Evolutionary conservation across 257 asterid genomes (phyloP), one percentile per base, ranked within the genome.

Genomic region (Lavandula angustifolia): DNA sequence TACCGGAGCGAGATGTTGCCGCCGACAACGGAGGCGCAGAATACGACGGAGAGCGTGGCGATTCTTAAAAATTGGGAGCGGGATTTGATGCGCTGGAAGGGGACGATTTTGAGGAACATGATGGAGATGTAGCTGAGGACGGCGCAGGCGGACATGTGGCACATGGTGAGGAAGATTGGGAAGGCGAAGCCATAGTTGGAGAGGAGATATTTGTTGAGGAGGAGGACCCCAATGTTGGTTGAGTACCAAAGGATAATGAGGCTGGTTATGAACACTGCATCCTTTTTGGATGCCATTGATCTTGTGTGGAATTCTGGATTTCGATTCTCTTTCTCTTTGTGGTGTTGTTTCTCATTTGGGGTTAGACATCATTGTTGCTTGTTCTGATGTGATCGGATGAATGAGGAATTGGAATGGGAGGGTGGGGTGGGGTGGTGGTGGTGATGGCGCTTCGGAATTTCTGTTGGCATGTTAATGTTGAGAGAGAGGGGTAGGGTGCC

Each of bases 101-200:
- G 96, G 18, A 85, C 96, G 4, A 92, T 38, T 49, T 87, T 87
- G 51, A 92, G 77, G 80, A 87, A 84, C 44, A 80, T 64, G 55
- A 92, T 81, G 37, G 99, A 89, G 69, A 89, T 12, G 81, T 89
- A 84, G 81, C 99, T 92, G 79, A 89, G 87, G 53, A 84, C 59
- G 35, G 99, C 90, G 73, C 97, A 92, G 67, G 99, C 97, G 1
- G 95, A 70, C 99, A 92, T 92, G 84, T 92, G 99, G 78, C 97
- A 89, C 96, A 92, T 92, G 63, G 99, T 92, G 67, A 92, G 95
- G 80, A 92, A 92, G 17, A 89, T 76, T 2, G 99, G 99, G 73
- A 73, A 89, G 3, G 83, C 74, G 50, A 87, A 84, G 35, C 97
- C 97, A 76, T 87, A 89, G 69, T 78, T 87, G 5, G 97, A 89